Percentiles rank a stretch among this genome's conserved stretches.
Conservation (phyloP, 768 basidiomycete species). For the Pulveroboletus ravenelii region DNA sequence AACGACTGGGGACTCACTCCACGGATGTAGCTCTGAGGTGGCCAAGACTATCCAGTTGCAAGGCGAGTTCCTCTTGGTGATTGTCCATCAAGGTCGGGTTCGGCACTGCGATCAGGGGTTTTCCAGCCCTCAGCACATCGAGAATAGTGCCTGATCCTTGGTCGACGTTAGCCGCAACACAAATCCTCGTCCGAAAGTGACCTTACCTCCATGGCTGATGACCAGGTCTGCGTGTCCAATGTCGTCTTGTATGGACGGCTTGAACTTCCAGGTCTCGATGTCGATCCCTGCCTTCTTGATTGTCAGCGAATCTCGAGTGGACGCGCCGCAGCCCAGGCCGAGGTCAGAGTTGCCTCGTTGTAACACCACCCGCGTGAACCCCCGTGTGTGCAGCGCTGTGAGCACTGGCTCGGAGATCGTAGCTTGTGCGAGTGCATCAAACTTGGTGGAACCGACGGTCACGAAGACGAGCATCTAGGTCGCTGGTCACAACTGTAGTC, state of each 20-base stretch:
- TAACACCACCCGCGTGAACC: constrained; percentile 59
- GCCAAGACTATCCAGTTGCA: constrained; percentile 52
- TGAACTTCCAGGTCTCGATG: constrained; percentile 71
- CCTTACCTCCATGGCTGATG: constrained; percentile 89
- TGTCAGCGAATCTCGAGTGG: constrained; percentile 12
- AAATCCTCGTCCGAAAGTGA: neutral
- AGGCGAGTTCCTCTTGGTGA: constrained; percentile 88
- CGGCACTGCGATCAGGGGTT: constrained; percentile 81
- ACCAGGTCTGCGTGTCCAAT: constrained; percentile 69
- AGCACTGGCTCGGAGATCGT: constrained; percentile 58
- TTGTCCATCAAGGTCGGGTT: constrained; percentile 87
- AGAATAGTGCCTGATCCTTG: constrained; percentile 93
- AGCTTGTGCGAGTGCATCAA: constrained; percentile 66
- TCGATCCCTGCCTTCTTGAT: constrained; percentile 38
- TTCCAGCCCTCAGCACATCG: constrained; percentile 71
- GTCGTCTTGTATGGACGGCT: constrained; percentile 62
- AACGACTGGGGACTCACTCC: constrained; percentile 40
- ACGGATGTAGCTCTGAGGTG: constrained; percentile 56
- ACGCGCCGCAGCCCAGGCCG: constrained; percentile 19
- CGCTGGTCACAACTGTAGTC: neutral
- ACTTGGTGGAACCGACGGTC: constrained; percentile 88
- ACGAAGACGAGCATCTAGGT: constrained; percentile 49
- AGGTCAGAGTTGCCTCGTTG: constrained; percentile 75
- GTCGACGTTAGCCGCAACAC: neutral
- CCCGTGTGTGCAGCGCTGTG: constrained; percentile 44